A percentile compares a stretch with the other conserved stretches of the same genome.
Conservation (phyloP, 164 flowering plant genomes). For the Platanus orientalis region DNA sequence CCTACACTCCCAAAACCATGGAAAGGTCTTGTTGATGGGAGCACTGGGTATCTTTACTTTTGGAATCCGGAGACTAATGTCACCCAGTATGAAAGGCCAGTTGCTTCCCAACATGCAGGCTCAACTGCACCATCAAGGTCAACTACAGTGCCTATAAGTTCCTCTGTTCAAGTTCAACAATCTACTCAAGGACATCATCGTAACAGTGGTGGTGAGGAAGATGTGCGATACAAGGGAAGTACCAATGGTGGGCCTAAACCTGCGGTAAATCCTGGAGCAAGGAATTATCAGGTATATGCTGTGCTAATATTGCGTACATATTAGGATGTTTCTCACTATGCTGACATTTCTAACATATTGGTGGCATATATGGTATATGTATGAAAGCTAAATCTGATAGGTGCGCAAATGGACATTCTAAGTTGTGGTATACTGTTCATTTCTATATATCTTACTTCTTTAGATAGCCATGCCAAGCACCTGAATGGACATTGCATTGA, state of each 20-base stretch:
- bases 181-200: constrained; percentile 34
- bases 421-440: too few species aligned
- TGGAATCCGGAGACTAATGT: constrained; percentile 96
- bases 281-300: constrained; percentile 40
- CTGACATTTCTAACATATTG: too few species aligned
- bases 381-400: too few species aligned
- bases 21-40: constrained; percentile 89
- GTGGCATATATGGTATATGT: too few species aligned
- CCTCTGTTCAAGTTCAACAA: constrained; percentile 50
- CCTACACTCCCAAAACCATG: constrained; percentile 96
- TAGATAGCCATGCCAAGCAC: too few species aligned
- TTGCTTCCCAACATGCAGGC: constrained; percentile 11
- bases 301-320: too few species aligned
- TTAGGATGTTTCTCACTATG: too few species aligned
- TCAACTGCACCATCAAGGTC: constrained; percentile 22
- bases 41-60: constrained; percentile 77
- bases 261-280: constrained; percentile 21
- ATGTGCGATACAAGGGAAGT: constrained; percentile 31
- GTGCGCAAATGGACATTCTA: too few species aligned
- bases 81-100: constrained; percentile 92
- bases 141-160: constrained; percentile 32
- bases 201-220: constrained; percentile 24
- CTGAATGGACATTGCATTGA: too few species aligned
- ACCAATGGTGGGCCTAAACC: constrained; percentile 30
- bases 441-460: too few species aligned